Evolutionary conservation across 345 rosid genomes (phyloP), one percentile per base, ranked within the genome.

Genomic region (Heritiera littoralis): DNA sequence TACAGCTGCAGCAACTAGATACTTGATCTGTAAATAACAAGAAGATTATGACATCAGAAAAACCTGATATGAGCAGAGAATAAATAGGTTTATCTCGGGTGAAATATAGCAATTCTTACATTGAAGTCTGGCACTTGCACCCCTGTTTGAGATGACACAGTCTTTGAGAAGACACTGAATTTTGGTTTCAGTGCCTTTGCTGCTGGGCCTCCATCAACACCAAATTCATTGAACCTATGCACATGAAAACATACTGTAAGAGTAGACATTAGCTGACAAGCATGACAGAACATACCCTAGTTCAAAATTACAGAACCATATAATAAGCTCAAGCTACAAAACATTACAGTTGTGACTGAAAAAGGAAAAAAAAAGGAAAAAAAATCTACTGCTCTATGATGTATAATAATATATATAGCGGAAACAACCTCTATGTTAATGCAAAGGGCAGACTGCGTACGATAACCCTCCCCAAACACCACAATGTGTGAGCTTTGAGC

Each of bases 181-280:
- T 35, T 64, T 28, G 63, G 20, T n/a, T 8, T 6, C 30, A 78
- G 74, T 12, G 12, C 45, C 79, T 81, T 83, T 40, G 90, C 90
- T 11, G 92, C 83, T 51, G 87, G 84, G 9, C 97, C 97, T 1
- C 94, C 94, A 77, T 90, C 81, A 52, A 72, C 54, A 4, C 92
- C 97, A 81, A 86, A 92, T 45, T 87, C 92, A 73, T 82, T 92
- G 86, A 87, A 90, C 82, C 96, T 92, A 59, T 43, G 66, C 52
- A 11, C 52, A 17, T 52, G 65, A 79, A 69, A 13, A 77, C 28
- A 81, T 48, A 28, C n/a, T 9, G 79, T 46, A 20, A 64, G 28
- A 49, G 45, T 18, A 75, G 52, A 43, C 38, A 45, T 23, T 23
- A 23, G 28, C 28, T 23, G 28, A 23, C 9, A 23, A 46, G 30